Evolutionary conservation across 2,329 filamentous ascomycete genomes (phyloP).

Genomic region (Fusarium solani-melongenae): DNA sequence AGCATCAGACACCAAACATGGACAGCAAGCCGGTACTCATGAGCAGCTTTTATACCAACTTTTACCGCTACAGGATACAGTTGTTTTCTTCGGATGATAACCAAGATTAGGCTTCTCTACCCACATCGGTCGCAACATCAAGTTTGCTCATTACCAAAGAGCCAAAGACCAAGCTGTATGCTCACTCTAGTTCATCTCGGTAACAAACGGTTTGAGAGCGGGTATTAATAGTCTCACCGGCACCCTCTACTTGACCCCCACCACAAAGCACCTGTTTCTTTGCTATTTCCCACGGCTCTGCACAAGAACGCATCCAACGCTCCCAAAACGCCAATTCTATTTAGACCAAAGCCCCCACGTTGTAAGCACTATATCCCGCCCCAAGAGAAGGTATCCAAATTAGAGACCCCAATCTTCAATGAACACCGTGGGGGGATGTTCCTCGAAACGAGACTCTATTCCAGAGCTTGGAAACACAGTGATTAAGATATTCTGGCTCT

Average conservation of each 20-base stretch:
- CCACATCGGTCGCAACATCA: not conserved
- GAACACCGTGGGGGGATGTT: not conserved
- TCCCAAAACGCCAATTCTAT: not conserved
- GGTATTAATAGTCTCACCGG: not conserved
- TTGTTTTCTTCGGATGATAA: not conserved
- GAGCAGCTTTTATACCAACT: not conserved
- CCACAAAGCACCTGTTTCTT: not conserved
- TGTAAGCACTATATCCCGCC: not conserved
- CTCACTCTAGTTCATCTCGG: not conserved
- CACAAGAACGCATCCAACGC: not conserved
- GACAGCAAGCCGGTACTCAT: not conserved
- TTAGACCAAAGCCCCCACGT: not conserved
- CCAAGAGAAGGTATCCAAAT: not conserved
- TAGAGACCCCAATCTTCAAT: not conserved
- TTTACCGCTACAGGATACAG: not conserved
- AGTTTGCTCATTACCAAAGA: not conserved
- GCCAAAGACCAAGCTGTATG: not conserved
- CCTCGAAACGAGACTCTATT: not conserved
- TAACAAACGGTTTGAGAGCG: not conserved
- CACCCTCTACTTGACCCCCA: not conserved
- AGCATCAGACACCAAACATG: not conserved
- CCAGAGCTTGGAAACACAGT: not conserved
- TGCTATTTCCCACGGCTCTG: not conserved
- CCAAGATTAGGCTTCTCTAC: not conserved
- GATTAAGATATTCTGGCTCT: not conserved